Conservation (phyloP, 495 filamentous ascomycete genomes). For the Penicillium lividum region DNA sequence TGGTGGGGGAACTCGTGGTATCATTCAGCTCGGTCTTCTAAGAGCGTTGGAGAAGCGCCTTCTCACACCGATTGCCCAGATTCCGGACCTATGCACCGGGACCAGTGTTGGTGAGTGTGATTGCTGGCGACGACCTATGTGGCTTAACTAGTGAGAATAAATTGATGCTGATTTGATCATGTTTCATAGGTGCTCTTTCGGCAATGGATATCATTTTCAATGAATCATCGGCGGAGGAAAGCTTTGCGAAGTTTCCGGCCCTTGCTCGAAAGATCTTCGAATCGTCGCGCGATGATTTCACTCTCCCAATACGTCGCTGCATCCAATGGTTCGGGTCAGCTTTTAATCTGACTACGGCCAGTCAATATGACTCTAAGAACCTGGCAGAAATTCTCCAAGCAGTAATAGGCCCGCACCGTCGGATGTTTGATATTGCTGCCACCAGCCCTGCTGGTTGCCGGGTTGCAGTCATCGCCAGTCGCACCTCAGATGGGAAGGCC, state of each 20-base stretch:
- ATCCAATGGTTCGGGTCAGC: too few relatives aligned
- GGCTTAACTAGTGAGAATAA: neutral
- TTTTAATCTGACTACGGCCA: too few relatives aligned
- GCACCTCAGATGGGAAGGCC: conserved; percentile 20
- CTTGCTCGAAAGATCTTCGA: neutral
- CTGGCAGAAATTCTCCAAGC: conserved; percentile 1
- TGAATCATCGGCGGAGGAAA: conserved; percentile 16
- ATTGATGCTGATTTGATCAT: too few relatives aligned
- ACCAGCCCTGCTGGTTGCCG: conserved; percentile 3
- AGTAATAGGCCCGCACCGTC: conserved; percentile 8
- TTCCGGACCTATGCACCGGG: conserved; percentile 55
- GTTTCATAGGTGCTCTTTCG: too few relatives aligned
- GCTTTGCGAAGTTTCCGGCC: neutral
- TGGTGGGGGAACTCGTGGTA: conserved; percentile 54
- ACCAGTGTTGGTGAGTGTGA: conserved; percentile 46
- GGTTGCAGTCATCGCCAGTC: conserved; percentile 22
- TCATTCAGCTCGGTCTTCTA: conserved; percentile 49
- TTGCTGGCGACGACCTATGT: neutral
- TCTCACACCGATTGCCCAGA: conserved; percentile 40
- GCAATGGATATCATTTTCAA: conserved; percentile 6
- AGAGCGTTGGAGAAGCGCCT: conserved; percentile 40
- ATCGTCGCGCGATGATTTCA: neutral
- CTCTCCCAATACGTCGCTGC: neutral
- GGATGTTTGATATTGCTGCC: conserved; percentile 16
- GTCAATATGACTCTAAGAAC: neutral